Evolutionary conservation across 192 early-diverging fungal genomes (phyloP).

Genomic region (Diversispora epigaea): DNA sequence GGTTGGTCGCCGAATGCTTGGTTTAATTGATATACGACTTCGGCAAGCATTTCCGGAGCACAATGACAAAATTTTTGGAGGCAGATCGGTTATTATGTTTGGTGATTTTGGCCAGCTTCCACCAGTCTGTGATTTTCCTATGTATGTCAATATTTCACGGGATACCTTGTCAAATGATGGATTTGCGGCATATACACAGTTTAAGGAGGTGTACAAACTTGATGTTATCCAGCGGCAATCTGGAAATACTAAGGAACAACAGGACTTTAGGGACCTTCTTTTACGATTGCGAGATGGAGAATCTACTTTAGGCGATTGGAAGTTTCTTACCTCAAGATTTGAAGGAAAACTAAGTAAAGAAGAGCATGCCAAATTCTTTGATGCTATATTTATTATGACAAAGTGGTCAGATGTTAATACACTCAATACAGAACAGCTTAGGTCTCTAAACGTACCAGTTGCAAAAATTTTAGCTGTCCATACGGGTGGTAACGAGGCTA

Average conservation of each 20-base stretch:
- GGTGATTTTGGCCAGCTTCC: not conserved
- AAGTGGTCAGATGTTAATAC: too few species aligned
- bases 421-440: too few species aligned
- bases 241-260: not conserved
- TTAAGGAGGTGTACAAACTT: not conserved
- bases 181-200: too few species aligned
- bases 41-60: not conserved
- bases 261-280: not conserved
- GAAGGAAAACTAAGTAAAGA: not conserved
- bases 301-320: not conserved
- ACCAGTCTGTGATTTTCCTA: not conserved
- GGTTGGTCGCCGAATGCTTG: too few species aligned
- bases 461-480: too few species aligned
- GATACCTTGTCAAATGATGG: too few species aligned
- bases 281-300: not conserved
- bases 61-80: not conserved
- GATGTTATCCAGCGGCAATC: not conserved
- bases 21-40: too few species aligned
- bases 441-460: too few species aligned
- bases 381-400: too few species aligned
- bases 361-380: not conserved
- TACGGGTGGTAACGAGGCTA: too few species aligned
- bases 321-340: not conserved
- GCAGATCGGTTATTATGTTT: not conserved
- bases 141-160: not conserved